These are phyloP conservation scores for Phytopythium chamaehyphon DNA, from an alignment of 352 stramenopile genomes.

Conservation along the genomic window DNA sequence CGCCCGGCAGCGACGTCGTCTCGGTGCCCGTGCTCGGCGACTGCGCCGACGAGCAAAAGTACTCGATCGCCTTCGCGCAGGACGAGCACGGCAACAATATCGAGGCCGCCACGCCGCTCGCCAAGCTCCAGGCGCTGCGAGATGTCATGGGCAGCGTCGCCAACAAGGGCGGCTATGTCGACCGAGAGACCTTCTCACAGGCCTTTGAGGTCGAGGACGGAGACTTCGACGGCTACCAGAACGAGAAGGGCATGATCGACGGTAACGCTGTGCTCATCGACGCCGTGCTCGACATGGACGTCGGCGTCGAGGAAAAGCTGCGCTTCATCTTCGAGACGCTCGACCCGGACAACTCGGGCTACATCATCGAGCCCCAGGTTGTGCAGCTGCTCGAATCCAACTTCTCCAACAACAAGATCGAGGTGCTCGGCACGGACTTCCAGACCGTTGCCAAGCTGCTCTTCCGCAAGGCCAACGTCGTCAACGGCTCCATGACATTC, in stretches of 20 bases:
- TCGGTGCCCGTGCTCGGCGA: constrained; percentile 68
- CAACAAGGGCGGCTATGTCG: constrained; percentile 58
- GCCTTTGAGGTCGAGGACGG: constrained; percentile 58
- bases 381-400: constrained; percentile 63
- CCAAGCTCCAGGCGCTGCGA: constrained; percentile 60
- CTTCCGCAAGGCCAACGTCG: constrained; percentile 61
- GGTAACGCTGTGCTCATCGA: constrained; percentile 78
- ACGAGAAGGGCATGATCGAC: constrained; percentile 50
- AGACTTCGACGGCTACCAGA: constrained; percentile 56
- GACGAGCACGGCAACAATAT: constrained; percentile 23
- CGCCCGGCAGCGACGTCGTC: constrained; percentile 39
- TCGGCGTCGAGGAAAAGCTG: constrained; percentile 71
- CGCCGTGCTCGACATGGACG: constrained; percentile 73
- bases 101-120: constrained; percentile 35
- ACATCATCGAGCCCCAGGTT: constrained; percentile 60
- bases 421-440: constrained; percentile 72
- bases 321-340: constrained; percentile 85
- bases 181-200: constrained; percentile 72
- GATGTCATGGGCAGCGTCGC: constrained; percentile 74
- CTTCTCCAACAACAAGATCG: constrained; percentile 66
- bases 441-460: constrained; percentile 57
- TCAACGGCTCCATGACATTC: constrained; percentile 63
- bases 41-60: constrained; percentile 64
- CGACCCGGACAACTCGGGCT: constrained; percentile 44
- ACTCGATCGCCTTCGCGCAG: constrained; percentile 62